Base-by-base conservation (phyloP, 495 filamentous ascomycete genomes). In the Aspergillus ellipticus region DNA sequence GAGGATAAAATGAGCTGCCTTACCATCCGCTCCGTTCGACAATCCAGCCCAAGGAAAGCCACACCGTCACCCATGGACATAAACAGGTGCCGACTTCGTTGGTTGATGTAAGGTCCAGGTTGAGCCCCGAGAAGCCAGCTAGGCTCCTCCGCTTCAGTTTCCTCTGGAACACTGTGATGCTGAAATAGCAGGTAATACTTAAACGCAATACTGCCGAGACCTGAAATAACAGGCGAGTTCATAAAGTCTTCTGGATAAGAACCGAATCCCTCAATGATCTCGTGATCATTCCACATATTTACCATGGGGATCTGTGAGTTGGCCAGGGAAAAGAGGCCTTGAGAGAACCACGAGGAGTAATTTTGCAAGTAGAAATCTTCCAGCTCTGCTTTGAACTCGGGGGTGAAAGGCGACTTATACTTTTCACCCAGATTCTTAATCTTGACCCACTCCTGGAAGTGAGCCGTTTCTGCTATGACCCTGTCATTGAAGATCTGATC, bases 131-230 rank as follows among this genome's bases (percentile, higher is more conserved):
- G 75, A 24, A 92, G 68, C 95, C 95, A 98, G 67, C 89, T 96
- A 8, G 92, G 91, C 67, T 98, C 94, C 15, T 89, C 81, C 53
- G 82, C 73, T 59, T 92, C 84, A 1, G 83, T 87, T 70, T 97
- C 93, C 15, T 87, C 83, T 0, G 81, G 77, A 19, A 93, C 76
- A 61, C 86, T 94, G 68, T 98, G 94, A 63, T 98, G 94, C 70
- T 98, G 94, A 74, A 97, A 98, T 6, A 98, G 79, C 84, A 98
- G 85, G 64, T 98, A 98, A 65, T 97, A 97, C 67, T 97, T 98
- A 79, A 93, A 96, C 1, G 93, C 94, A 46, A 97, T 83, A 46
- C 86, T 86, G 9, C 94, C 94, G 37, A 98, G 70, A 3, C 94
- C 94, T 2, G 84, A 87, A 62, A 98, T 95, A 13, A 97, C 89